phyloP scores from a whole-genome alignment of 352 stramenopile genomes.

The Aphanomyces astaci region DNA sequence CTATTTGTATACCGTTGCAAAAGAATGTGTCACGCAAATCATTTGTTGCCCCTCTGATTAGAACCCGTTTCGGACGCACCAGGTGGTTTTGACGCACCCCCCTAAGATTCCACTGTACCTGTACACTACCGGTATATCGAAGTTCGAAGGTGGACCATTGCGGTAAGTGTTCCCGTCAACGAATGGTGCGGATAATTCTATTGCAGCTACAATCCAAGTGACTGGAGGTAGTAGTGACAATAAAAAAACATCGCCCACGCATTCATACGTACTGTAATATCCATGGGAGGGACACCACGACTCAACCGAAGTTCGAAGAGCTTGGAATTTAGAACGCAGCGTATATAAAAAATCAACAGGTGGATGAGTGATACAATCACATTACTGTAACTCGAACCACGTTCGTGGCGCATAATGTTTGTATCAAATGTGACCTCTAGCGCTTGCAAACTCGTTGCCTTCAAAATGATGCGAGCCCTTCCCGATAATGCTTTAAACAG shows the following conservation, averaged over 20 bases:
- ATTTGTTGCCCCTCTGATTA: neutral
- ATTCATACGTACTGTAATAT: too few relatives aligned
- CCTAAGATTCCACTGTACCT: neutral
- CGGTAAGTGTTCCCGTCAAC: neutral
- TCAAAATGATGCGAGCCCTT: too few relatives aligned
- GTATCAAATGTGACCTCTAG: too few relatives aligned
- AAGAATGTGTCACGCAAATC: neutral
- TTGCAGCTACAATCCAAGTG: neutral
- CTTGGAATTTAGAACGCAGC: neutral
- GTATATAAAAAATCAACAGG: conserved; percentile 1
- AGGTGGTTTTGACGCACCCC: neutral
- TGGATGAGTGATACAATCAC: neutral
- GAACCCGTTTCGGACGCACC: neutral
- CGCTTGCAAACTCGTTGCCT: too few relatives aligned
- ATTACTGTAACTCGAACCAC: too few relatives aligned
- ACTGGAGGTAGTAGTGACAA: too few relatives aligned
- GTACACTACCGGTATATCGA: neutral
- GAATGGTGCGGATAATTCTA: neutral
- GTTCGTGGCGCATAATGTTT: too few relatives aligned
- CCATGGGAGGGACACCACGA: neutral
- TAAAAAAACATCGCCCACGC: too few relatives aligned
- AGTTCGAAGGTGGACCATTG: neutral
- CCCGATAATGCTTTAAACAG: too few relatives aligned
- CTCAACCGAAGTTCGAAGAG: conserved; percentile 3
- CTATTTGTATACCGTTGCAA: neutral